Evolutionary conservation across 345 rosid genomes (phyloP), one percentile per base, ranked within the genome.

Genomic region (Theobroma cacao): DNA sequence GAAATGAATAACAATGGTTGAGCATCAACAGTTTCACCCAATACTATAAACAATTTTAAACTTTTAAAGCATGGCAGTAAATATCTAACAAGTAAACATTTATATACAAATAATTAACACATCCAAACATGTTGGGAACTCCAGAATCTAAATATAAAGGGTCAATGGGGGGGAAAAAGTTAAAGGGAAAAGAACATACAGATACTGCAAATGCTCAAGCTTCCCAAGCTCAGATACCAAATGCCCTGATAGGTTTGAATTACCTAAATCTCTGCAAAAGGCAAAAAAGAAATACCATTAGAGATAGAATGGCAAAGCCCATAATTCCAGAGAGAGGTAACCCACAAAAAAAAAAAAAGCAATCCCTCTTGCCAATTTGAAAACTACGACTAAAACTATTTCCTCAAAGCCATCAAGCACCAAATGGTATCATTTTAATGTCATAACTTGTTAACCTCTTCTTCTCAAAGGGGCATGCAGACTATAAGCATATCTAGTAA

Each of bases 161-260:
- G 58, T n/a, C 7, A 24, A n/a, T n/a, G 1, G 26, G 1, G 41
- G 33, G 40, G 17, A 63, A 58, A 55, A 52, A 26, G n/a, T 7
- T 4, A 14, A 65, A 76, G 28, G 22, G 1, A 45, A 82, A 47
- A 73, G 72, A 75, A 87, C 97, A 71, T 88, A 96, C 99, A 96
- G 85, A 76, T 96, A 96, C 78, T 94, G 97, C 85, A 96, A 79
- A 83, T 90, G 97, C 81, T 96, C 91, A 17, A 96, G 92, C 87
- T 89, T 91, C 58, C 97, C 98, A 30, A 96, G 92, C 66, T 94
- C 97, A 3, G 97, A 85, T 18, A 93, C 97, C 60, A 96, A 88
- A 86, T 87, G 97, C 79, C 99, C 99, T 47, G 93, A 90, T 28
- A 96, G 87, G 79, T 92, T 90, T 47, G 98, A 90, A 63, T 96